Evolutionary conservation across 2,329 filamentous ascomycete species (phyloP), one percentile per base, ranked within the genome.

Genomic region (Bimuria novae-zelandiae): DNA sequence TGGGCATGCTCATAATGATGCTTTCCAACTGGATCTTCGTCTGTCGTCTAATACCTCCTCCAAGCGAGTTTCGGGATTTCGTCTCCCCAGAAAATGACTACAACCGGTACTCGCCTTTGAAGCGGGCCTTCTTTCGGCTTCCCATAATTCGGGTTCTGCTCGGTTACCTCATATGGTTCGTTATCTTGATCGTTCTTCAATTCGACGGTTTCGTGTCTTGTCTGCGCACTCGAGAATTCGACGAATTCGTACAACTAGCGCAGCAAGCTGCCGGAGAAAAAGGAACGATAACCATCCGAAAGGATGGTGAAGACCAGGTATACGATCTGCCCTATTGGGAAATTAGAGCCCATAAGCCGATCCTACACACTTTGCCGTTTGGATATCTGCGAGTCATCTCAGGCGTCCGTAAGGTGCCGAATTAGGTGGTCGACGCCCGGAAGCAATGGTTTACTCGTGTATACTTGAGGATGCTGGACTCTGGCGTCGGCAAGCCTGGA

Each of bases 191-290:
- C 54, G 82, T 89, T 7, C 74, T 90, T 16, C 79, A 84, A 0
- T 87, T 88, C 63, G 89, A 92, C 70, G 89, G 89, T 2, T 76
- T 84, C 52, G 79, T 90, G 42, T 89, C 86, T 8, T 83, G 82
- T 33, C 67, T 91, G 60, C 77, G 89, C 37, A 89, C 87, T 6
- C 80, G 89, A 50, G 89, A 83, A 3, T 79, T 85, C 0, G 79
- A 81, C 12, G 89, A 92, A 72, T 81, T 90, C 4, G 76, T 86
- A 67, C 66, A 67, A 0, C 68, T 92, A 22, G 35, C 45, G 12
- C 30, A 49, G 11, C 17, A 41, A 6, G 53, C 53, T 16, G 45
- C 44, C 7, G 22, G 27, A 37, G 39, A 4, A 1, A n/a, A 49
- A 16, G 42, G 32, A n/a, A 6, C 14, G 6, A 19, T 22, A 3